Evolutionary conservation across 345 rosid species (phyloP), one percentile per base, ranked within the genome.

Genomic region (Populus simonii): DNA sequence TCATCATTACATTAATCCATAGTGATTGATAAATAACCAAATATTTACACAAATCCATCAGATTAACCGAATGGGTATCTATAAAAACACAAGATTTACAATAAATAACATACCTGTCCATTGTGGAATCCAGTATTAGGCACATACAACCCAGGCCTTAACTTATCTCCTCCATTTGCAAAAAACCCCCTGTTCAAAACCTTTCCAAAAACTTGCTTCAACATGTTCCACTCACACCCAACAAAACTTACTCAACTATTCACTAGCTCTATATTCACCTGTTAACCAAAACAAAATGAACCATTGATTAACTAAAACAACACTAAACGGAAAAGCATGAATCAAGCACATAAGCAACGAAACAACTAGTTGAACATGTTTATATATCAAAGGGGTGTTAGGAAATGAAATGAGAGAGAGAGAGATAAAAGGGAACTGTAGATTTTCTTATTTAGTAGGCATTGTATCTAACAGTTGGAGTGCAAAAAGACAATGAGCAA

Each of bases 151-250:
- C 75, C 81, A 76, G 88, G 87, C 82, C 80, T 80, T 61, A 84
- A 82, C 84, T 81, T 85, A 78, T 75, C 82, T 33, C 81, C 80
- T 39, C 65, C 83, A 81, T 70, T 84, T 65, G 63, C 73, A 57
- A 74, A 61, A 49, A 79, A 47, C 33, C 78, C 77, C 74, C 72
- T 79, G 69, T 43, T 73, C 6, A 82, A 78, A 61, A 79, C 79
- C 84, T 84, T 86, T 68, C 78, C 73, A 76, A 88, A 43, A 23
- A 81, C 89, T 80, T 88, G 88, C 84, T 81, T 91, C 83, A 89
- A 83, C 90, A 88, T 88, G 33, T 70, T 77, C 71, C 29, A 71
- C 68, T 20, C 76, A 78, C 70, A 78, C 77, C 67, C 75, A 74
- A 12, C n/a, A 47, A 13, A 47, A 47, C 17, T 15, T 20, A n/a